Percentiles rank a stretch among this genome's conserved stretches.
Evolutionary conservation across 2,329 filamentous ascomycete species (phyloP).

Genomic region (Thelonectria discophora): DNA sequence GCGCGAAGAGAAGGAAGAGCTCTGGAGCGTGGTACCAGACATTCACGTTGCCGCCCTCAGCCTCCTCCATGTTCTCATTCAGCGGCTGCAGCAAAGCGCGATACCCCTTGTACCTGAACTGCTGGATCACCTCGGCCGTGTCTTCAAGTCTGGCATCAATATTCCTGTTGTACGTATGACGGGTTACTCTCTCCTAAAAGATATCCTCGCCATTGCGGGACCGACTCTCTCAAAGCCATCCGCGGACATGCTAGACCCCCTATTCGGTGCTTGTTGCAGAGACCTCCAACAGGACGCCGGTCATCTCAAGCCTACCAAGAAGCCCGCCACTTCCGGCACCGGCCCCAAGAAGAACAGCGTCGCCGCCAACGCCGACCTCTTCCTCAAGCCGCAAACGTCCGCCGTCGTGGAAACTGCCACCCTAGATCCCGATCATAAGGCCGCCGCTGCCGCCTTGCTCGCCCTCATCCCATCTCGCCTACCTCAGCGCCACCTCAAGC

Average conservation of each 20-base stretch:
- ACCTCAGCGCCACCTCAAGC: constrained; percentile 73
- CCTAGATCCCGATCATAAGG: constrained; percentile 57
- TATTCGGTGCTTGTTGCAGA: constrained; percentile 75
- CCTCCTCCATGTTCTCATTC: constrained; percentile 65
- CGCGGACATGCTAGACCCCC: constrained; percentile 67
- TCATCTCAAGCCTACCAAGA: constrained; percentile 53
- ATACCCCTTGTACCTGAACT: constrained; percentile 69
- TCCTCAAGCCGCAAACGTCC: constrained; percentile 59
- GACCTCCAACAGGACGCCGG: constrained; percentile 71
- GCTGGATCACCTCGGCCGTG: constrained; percentile 75
- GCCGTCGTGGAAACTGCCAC: constrained; percentile 45
- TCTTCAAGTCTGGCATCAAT: constrained; percentile 69
- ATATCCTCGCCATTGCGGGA: constrained; percentile 69
- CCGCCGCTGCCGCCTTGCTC: constrained; percentile 70
- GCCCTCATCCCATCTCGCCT: constrained; percentile 68
- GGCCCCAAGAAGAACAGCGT: constrained; percentile 52
- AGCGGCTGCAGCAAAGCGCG: constrained; percentile 66
- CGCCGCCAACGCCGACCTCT: constrained; percentile 75
- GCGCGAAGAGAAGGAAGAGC: constrained; percentile 81
- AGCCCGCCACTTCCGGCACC: constrained; percentile 42
- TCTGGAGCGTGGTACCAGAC: constrained; percentile 77
- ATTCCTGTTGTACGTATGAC: constrained; percentile 64
- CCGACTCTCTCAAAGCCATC: constrained; percentile 72
- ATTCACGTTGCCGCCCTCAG: constrained; percentile 77
- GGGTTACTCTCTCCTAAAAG: constrained; percentile 67